phyloP scores from a whole-genome alignment of 148 eudicot species.

The Rhododendron vialii region DNA sequence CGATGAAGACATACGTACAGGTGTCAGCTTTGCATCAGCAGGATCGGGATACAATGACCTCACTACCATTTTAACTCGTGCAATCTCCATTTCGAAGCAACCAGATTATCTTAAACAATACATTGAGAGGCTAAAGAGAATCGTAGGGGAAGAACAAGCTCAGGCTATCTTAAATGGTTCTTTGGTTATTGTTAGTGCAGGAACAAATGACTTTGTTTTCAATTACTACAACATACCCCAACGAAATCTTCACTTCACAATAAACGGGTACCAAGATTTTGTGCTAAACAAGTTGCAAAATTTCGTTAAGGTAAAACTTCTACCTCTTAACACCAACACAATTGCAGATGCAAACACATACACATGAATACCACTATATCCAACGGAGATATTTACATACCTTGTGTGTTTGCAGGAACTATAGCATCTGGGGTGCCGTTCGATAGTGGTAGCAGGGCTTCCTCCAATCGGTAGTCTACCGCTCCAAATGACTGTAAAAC shows the following conservation, averaged over 20 bases:
- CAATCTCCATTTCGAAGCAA: slow-evolving; percentile 24
- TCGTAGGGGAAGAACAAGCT: neutral
- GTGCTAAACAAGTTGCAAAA: slow-evolving; percentile 18
- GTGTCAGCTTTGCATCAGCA: slow-evolving; percentile 43
- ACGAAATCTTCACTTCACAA: slow-evolving; percentile 25
- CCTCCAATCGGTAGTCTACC: slow-evolving; percentile 65
- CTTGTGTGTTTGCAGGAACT: slow-evolving; percentile 31
- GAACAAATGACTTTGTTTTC: slow-evolving; percentile 47
- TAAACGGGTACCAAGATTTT: slow-evolving; percentile 38
- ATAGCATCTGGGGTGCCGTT: slow-evolving; percentile 43
- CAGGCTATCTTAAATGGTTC: neutral
- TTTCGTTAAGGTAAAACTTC: neutral
- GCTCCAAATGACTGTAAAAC: slow-evolving; percentile 34
- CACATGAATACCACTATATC: neutral
- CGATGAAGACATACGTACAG: slow-evolving; percentile 28
- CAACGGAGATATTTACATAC: neutral
- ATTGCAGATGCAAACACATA: neutral
- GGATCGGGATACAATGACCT: slow-evolving; percentile 43
- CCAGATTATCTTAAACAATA: neutral
- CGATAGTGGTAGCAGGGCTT: slow-evolving; percentile 40
- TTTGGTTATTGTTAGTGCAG: slow-evolving; percentile 31
- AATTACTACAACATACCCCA: slow-evolving; percentile 47
- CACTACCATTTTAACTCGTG: slow-evolving; percentile 14
- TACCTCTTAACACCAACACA: neutral
- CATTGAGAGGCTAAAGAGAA: neutral